Evolutionary conservation across 768 basidiomycete genomes (phyloP), one percentile per base, ranked within the genome.

Genomic region (Postia placenta): DNA sequence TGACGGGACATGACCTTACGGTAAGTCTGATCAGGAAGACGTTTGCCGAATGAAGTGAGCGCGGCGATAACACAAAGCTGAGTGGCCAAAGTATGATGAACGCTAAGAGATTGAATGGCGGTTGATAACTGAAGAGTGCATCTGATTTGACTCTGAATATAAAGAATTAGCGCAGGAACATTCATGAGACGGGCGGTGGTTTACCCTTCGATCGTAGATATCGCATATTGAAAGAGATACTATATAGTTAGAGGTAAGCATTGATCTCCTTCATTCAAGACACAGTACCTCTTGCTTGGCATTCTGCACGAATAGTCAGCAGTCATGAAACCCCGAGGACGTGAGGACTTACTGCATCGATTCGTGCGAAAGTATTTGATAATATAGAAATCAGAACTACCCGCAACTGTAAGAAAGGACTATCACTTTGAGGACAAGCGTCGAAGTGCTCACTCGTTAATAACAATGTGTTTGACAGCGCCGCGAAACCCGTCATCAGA

Each of bases 51-150:
- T 96, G 93, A n/a, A 95, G 68, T 9, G 79, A 74, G 30, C 89
- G 78, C 2, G 92, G 89, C 2, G 83, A 75, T 14, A 92, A 67
- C 35, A 89, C 59, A 65, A 76, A 93, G 55, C 83, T 85, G 22
- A 84, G 73, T 11, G 92, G 90, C 62, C 88, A 85, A 42, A 95
- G 75, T 49, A 95, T 71, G 24, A 81, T 49, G 63, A 92, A 83
- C 1, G 93, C 93, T 17, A 88, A 68, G 17, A 91, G 69, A 58
- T 90, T 92, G 75, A 92, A 91, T 1, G 92, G 92, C 1, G 89
- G 90, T 56, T 92, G 88, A 59, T 96, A 95, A 41, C 86, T 91
- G 69, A 94, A 91, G 15, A 96, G 71, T 1, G 88, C 88, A 62
- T 94, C 91, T 2, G 85, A 83, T 62, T 92, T 92, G 60, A 92